Base-by-base conservation (phyloP, 108 stramenopile genomes). In the Skeletonema costatum region DNA sequence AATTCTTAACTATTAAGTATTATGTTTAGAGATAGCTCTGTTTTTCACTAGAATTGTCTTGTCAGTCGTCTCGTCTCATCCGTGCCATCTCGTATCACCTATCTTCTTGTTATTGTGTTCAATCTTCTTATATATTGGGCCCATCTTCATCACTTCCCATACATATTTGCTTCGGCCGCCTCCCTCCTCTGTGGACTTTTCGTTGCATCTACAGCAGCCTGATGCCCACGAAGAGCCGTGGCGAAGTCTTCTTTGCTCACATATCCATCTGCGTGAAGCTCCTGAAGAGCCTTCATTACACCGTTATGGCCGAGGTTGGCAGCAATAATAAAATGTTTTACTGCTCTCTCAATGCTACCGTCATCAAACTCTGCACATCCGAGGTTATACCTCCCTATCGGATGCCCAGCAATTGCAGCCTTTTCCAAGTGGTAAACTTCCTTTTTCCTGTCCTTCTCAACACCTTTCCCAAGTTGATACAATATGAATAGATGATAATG, bases 321-420 rank as follows among this genome's bases (percentile, higher is more conserved):
- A 14, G 62, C 62, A 36, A 63, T 63, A 36, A 63, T 17, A 32
- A 29, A 63, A 63, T 63, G 62, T 32, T 36, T 63, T 1, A 33
- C 62, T 29, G 62, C 62, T 29, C 62, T 38, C 5, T 63, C 62
- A 32, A 5, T 63, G 4, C 0, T 25, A 25, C 25, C 25, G 25
- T 25, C 25, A 25, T 5, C 7, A 5, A 6, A 2, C 30, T 63
- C 62, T n/a, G 8, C 2, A n/a, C 25, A 29, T 2, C 62, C 62
- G 21, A 63, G 62, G n/a, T 63, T 1, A 8, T 33, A 8, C 62
- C 62, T 63, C 16, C 29, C 62, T 1, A 32, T 1, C 1, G 38
- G 16, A 36, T 63, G 32, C 32, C 62, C 62, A 38, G 19, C 31
- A 29, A 63, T 63, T 1, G 62, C 30, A 2, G 62, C 62, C 36